phyloP scores from a whole-genome alignment of 345 rosid genomes.

The Eucalyptus shirleyi region DNA sequence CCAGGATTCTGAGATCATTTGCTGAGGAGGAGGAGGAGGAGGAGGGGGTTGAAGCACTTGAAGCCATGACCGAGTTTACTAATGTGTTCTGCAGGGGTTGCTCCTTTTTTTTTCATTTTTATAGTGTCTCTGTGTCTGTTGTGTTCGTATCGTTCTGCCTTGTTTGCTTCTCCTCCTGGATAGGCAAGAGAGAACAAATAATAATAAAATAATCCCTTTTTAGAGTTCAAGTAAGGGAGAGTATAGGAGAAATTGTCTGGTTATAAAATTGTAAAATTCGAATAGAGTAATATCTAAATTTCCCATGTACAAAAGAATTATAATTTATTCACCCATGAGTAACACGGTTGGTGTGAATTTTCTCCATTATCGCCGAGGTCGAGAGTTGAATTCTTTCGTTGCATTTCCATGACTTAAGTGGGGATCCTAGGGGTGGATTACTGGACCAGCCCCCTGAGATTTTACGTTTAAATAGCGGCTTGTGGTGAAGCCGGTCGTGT shows the following conservation, averaged over 20 bases:
- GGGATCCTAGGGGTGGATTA: too few relatives aligned
- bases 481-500: too few relatives aligned
- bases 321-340: neutral
- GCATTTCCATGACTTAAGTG: too few relatives aligned
- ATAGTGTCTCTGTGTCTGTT: neutral
- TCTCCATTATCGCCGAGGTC: fast-evolving
- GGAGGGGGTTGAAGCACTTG: neutral
- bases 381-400: too few relatives aligned
- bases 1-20: conserved; percentile 34
- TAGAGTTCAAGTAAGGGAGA: neutral
- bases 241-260: neutral
- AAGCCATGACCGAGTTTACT: neutral
- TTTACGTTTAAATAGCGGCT: too few relatives aligned
- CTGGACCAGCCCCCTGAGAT: fast-evolving
- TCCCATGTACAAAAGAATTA: neutral
- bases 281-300: neutral
- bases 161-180: neutral
- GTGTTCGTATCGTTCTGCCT: too few relatives aligned
- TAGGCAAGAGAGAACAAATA: neutral
- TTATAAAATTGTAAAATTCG: neutral
- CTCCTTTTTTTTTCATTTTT: neutral
- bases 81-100: neutral
- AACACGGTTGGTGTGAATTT: fast-evolving
- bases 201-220: neutral
- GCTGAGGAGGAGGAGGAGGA: conserved; percentile 9